Conservation (phyloP, 2,329 filamentous ascomycete species). For the Stenocarpella maydis region DNA sequence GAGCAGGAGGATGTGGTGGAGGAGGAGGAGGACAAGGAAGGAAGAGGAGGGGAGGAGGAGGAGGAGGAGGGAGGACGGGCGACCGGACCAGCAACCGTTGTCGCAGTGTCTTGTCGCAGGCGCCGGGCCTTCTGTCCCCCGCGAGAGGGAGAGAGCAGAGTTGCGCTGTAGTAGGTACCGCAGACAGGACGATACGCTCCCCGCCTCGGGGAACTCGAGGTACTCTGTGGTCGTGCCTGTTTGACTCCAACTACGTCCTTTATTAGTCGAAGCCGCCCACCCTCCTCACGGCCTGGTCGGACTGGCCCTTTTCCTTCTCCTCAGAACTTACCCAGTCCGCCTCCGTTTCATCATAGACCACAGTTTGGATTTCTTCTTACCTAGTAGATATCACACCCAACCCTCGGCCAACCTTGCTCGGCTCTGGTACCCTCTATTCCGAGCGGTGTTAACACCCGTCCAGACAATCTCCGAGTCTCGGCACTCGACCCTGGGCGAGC, state of each 20-base stretch:
- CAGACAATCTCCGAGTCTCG: conserved; percentile 5
- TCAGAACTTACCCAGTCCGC: background rate
- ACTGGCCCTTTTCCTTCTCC: background rate
- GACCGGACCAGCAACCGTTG: conserved; percentile 19
- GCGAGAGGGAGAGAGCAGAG: too few relatives aligned
- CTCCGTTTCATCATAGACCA: conserved; percentile 7
- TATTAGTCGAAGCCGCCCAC: conserved; percentile 29
- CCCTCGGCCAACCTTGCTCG: background rate
- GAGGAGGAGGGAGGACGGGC: conserved; percentile 12
- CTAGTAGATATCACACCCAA: background rate
- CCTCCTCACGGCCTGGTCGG: conserved; percentile 23
- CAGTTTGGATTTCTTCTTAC: background rate
- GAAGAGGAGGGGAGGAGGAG: background rate
- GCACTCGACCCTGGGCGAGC: background rate
- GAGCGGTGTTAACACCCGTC: background rate
- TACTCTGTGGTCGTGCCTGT: conserved; percentile 13
- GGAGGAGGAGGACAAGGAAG: background rate
- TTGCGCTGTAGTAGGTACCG: background rate
- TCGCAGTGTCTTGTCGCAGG: conserved; percentile 3
- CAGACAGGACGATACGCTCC: background rate
- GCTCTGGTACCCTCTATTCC: background rate
- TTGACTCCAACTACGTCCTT: conserved; percentile 20
- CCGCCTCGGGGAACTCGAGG: conserved; percentile 10
- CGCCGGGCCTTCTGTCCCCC: conserved; percentile 18
- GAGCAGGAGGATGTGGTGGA: background rate